phyloP scores from a whole-genome alignment of 2,329 filamentous ascomycete species.

The Helotiales sp. region DNA sequence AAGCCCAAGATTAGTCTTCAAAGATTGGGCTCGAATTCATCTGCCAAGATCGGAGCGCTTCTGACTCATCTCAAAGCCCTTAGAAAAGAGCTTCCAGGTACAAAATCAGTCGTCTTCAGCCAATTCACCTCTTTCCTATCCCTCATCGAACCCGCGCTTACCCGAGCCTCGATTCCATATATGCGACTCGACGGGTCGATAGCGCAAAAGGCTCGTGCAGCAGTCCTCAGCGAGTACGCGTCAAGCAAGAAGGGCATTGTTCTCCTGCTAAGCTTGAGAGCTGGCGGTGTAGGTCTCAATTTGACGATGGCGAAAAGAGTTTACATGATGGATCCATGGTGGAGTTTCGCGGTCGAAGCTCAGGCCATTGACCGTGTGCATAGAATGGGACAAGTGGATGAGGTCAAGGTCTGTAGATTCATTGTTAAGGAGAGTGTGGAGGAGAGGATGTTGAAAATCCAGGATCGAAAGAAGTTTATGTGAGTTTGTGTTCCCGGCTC shows the following conservation, averaged over 20 bases:
- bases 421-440: constrained; percentile 91
- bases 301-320: constrained; percentile 85
- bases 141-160: constrained; percentile 81
- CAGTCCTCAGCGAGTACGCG: constrained; percentile 74
- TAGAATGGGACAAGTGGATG: constrained; percentile 87
- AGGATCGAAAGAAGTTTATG: constrained; percentile 96
- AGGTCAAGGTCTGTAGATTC: constrained; percentile 85
- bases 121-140: constrained; percentile 97
- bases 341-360: constrained; percentile 94
- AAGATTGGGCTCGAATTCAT: constrained; percentile 65
- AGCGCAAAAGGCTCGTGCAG: constrained; percentile 79
- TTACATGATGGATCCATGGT: constrained; percentile 99
- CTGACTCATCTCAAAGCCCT: constrained; percentile 72
- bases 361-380: constrained; percentile 98
- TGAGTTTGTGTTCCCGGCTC: constrained; percentile 49
- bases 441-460: constrained; percentile 89
- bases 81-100: constrained; percentile 62
- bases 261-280: constrained; percentile 79
- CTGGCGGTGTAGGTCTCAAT: constrained; percentile 92
- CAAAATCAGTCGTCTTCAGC: constrained; percentile 91
- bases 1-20: constrained; percentile 59
- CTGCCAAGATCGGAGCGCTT: constrained; percentile 83
- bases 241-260: constrained; percentile 64
- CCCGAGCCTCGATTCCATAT: constrained; percentile 69
- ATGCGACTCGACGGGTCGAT: constrained; percentile 92